Evolutionary conservation across 495 filamentous ascomycete species (phyloP).

Genomic region (Pyrenula massariospora): DNA sequence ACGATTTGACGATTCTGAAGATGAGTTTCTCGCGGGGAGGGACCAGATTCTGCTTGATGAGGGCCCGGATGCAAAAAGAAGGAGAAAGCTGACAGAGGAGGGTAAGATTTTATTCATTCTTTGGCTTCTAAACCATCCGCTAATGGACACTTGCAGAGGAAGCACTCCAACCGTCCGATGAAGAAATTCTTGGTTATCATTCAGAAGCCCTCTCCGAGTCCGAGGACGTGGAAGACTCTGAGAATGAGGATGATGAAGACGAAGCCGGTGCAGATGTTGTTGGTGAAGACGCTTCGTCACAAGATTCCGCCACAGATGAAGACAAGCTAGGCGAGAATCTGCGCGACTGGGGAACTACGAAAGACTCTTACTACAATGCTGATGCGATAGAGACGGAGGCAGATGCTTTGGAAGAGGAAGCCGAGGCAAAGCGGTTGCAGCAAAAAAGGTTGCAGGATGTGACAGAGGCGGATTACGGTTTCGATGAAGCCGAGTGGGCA

Average conservation of each 20-base stretch:
- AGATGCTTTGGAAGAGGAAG: constrained; percentile 86
- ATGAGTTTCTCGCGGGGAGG: constrained; percentile 75
- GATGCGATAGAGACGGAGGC: constrained; percentile 83
- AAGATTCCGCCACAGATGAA: constrained; percentile 16
- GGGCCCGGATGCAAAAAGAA: constrained; percentile 62
- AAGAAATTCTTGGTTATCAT: constrained; percentile 68
- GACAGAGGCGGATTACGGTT: constrained; percentile 82
- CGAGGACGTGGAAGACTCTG: constrained; percentile 40
- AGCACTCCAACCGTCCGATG: constrained; percentile 63
- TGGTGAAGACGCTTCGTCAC: constrained; percentile 15
- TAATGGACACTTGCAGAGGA: constrained; percentile 30
- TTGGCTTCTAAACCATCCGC: neutral
- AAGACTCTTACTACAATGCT: constrained; percentile 83
- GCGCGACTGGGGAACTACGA: constrained; percentile 76
- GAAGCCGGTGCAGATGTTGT: constrained; percentile 30
- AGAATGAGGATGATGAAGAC: constrained; percentile 29
- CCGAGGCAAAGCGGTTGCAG: constrained; percentile 75
- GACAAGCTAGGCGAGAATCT: constrained; percentile 63
- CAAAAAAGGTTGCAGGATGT: constrained; percentile 78
- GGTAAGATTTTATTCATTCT: too few species aligned
- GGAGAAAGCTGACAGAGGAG: constrained; percentile 52
- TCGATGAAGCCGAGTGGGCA: constrained; percentile 79
- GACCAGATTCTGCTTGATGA: constrained; percentile 82
- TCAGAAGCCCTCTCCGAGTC: constrained; percentile 35
- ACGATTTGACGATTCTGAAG: constrained; percentile 82